Percentiles rank a stretch among this genome's conserved stretches.
Evolutionary conservation across 371 early-diverging fungal genomes (phyloP).

Genomic region (Globomyces sp.): DNA sequence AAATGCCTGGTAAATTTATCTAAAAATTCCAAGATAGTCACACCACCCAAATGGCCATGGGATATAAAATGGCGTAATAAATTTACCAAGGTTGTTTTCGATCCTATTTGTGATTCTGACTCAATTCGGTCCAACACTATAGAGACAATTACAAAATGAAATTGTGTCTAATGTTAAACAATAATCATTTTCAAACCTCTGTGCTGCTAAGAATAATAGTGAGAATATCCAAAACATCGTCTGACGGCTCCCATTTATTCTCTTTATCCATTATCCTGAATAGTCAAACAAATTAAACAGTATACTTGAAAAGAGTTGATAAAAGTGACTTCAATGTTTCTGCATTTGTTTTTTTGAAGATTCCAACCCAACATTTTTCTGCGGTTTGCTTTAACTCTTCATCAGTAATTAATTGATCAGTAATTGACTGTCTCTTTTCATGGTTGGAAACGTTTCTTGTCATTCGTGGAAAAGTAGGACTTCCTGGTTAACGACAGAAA

Average conservation of each 20-base stretch:
- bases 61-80: conserved; percentile 57
- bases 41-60: conserved; percentile 60
- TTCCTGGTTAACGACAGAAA: background rate
- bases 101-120: background rate
- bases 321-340: conserved; percentile 49
- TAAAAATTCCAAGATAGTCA: conserved; percentile 80
- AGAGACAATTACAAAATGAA: conserved; percentile 65
- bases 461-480: background rate
- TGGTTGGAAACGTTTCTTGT: background rate
- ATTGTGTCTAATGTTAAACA: conserved; percentile 49
- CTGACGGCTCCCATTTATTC: conserved; percentile 56
- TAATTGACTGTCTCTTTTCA: conserved; percentile 26
- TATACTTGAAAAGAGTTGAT: background rate
- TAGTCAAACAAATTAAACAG: background rate
- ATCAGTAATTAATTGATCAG: conserved; percentile 37
- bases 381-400: conserved; percentile 31
- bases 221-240: background rate
- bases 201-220: background rate
- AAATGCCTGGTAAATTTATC: conserved; percentile 66
- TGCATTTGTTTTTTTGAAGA: conserved; percentile 53
- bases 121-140: conserved; percentile 59
- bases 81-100: conserved; percentile 57
- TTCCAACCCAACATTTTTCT: conserved; percentile 46
- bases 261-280: conserved; percentile 54
- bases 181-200: background rate